Base-by-base conservation (phyloP, 345 rosid species). In the Garcia nutans region DNA sequence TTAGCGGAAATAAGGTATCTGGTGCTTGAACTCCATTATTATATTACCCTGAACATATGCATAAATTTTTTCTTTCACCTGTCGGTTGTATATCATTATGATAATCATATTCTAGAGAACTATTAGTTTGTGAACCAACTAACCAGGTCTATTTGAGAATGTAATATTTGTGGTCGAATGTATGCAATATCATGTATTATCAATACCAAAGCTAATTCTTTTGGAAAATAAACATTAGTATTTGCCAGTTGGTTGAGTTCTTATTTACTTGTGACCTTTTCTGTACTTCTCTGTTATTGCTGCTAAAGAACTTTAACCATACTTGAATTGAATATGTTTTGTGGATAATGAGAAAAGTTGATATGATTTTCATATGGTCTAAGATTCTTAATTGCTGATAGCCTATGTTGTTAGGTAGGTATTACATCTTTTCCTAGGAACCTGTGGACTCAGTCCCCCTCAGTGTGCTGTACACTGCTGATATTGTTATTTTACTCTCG, bases 371-470 rank as follows among this genome's bases (percentile, higher is more conserved):
- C n/a, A 41, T 65, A 11, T 65, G 50, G 16, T 65, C 17, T 37
- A 47, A 8, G 2, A 65, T 65, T 65, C 16, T 65, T 10, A 15
- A 37, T 8, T 17, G 8, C 68, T 65, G 24, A 15, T 20, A 37
- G 68, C 26, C 68, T 65, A n/a, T 65, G 45, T 65, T 6, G 5
- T 15, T 54, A 19, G 58, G 16, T 54, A 19, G 58, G 58, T 17
- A 1, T 16, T 54, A 54, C 41, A 16, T 17, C 16, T 54, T 54
- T 54, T 50, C 55, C 0, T 5, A 15, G 19, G 65, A 10, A 60
- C 41, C 16, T 24, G 65, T 60, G 65, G 65, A 24, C 85, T 10
- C 37, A 2, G 13, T 4, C 61, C n/a, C 68, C 19, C 54, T 65
- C 8, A 22, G 47, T n/a, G 44, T 72, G 58, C 44, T 55, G 42